These are phyloP conservation scores for Yamadazyma friedrichii DNA, from an alignment of 1,139 yeast genomes.

Conservation along the genomic window DNA sequence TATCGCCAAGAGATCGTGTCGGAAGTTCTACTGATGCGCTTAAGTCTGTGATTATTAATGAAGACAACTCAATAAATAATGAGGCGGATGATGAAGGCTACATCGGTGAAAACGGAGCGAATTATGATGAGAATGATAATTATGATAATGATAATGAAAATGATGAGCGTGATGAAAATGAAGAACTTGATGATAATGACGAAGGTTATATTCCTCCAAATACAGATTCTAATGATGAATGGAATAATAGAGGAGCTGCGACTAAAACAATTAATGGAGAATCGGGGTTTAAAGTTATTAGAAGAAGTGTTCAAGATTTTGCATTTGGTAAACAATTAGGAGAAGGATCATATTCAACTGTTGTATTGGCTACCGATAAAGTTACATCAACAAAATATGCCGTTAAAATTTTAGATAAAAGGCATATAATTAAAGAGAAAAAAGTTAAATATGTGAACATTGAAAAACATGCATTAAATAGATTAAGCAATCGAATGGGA, in stretches of 20 bases:
- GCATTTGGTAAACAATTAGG: conserved; percentile 86
- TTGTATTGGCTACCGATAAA: conserved; percentile 79
- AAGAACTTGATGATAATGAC: conserved; percentile 1
- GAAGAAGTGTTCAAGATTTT: conserved; percentile 78
- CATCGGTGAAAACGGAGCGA: neutral
- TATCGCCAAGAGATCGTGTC: conserved; percentile 8
- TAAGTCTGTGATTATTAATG: conserved; percentile 10
- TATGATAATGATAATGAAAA: neutral
- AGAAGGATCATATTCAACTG: conserved; percentile 96
- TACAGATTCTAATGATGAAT: conserved; percentile 18
- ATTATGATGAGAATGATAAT: neutral
- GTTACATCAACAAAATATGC: conserved; percentile 78
- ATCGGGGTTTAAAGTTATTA: conserved; percentile 28
- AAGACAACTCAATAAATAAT: neutral
- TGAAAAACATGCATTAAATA: conserved; percentile 87
- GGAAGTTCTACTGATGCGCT: conserved; percentile 14
- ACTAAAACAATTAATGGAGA: conserved; percentile 22
- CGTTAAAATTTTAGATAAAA: conserved; percentile 84
- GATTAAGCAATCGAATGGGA: conserved; percentile 71
- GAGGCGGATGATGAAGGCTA: conserved; percentile 2
- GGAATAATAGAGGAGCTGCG: conserved; percentile 44
- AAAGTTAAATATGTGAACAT: conserved; percentile 95
- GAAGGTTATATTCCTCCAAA: conserved; percentile 6
- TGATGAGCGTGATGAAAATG: neutral
- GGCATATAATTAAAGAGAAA: conserved; percentile 91